These are phyloP conservation scores for Pseudozyma sp. DNA, from an alignment of 1,284 basidiomycete species.

Conservation along the genomic window DNA sequence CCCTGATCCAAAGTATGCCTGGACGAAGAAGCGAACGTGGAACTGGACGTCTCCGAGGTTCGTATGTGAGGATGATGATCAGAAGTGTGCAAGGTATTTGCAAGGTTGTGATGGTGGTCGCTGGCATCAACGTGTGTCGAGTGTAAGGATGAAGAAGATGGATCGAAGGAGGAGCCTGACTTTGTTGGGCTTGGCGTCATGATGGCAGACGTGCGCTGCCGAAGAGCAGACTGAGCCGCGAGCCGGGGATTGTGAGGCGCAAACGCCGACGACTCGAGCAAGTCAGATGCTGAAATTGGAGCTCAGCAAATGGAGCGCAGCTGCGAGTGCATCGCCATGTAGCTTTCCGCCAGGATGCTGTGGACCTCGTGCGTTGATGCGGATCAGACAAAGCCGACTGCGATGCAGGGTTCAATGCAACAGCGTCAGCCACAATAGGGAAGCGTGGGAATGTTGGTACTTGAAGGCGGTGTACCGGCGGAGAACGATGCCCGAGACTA, in stretches of 20 bases:
- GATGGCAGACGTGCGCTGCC: not conserved
- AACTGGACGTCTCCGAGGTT: not conserved
- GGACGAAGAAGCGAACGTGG: slow-evolving; percentile 25
- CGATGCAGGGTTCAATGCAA: not conserved
- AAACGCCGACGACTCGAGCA: slow-evolving; percentile 1
- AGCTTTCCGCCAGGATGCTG: not conserved
- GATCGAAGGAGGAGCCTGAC: not conserved
- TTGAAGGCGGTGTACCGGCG: slow-evolving; percentile 6
- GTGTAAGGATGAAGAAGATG: not conserved
- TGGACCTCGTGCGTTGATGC: slow-evolving; percentile 5
- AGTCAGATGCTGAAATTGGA: slow-evolving; percentile 8
- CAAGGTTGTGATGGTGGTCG: slow-evolving; percentile 12
- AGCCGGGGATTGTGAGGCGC: not conserved
- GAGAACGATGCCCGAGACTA: not conserved
- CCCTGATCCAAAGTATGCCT: slow-evolving; percentile 21
- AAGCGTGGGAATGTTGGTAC: slow-evolving; percentile 17
- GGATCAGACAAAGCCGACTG: slow-evolving; percentile 19
- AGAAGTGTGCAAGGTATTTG: slow-evolving; percentile 1
- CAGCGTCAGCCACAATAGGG: not conserved
- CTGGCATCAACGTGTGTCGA: not conserved
- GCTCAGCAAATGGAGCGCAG: slow-evolving; percentile 22
- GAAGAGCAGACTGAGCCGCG: slow-evolving; percentile 4
- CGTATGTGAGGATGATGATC: not conserved
- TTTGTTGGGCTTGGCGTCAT: slow-evolving; percentile 12
- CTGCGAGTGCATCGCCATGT: slow-evolving; percentile 21